phyloP scores from a whole-genome alignment of 1,139 yeast genomes.

The Tardiomyces depauwii region DNA sequence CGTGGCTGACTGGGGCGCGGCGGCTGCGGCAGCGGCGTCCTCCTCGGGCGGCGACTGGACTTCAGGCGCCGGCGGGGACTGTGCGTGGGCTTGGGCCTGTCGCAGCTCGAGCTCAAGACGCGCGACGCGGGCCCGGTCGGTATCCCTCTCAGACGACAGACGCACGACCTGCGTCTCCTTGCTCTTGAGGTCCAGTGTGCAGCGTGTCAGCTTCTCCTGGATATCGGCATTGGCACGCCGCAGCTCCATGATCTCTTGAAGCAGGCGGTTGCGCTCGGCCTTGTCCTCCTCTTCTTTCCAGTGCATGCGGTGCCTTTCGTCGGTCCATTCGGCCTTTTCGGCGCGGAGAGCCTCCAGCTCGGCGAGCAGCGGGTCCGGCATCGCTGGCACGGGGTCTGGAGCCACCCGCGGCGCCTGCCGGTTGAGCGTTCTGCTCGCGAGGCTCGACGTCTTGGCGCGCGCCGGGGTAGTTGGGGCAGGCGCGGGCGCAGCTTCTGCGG shows the following conservation, averaged over 20 bases:
- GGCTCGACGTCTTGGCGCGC: slow-evolving; percentile 6
- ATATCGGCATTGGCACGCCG: slow-evolving; percentile 30
- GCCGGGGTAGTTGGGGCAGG: slow-evolving; percentile 11
- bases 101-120: slow-evolving; percentile 45
- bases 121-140: slow-evolving; percentile 36
- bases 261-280: slow-evolving; percentile 33
- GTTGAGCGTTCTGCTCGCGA: slow-evolving; percentile 6
- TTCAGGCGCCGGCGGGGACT: not conserved
- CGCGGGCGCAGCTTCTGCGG: slow-evolving; percentile 7
- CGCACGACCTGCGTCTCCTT: slow-evolving; percentile 57
- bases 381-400: slow-evolving; percentile 26
- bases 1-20: not conserved
- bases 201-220: slow-evolving; percentile 41
- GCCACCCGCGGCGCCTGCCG: slow-evolving; percentile 5
- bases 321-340: slow-evolving; percentile 43
- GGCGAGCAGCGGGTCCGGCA: slow-evolving; percentile 27
- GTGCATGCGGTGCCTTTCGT: slow-evolving; percentile 33
- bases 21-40: not conserved
- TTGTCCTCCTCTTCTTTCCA: slow-evolving; percentile 33
- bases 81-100: slow-evolving; percentile 4
- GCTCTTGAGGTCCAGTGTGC: slow-evolving; percentile 44
- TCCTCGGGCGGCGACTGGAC: slow-evolving; percentile 1
- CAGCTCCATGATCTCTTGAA: slow-evolving; percentile 33
- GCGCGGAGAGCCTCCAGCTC: slow-evolving; percentile 43
- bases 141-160: slow-evolving; percentile 49